Evolutionary conservation across 2,329 filamentous ascomycete genomes (phyloP).

Genomic region (Xylariaceae sp.): DNA sequence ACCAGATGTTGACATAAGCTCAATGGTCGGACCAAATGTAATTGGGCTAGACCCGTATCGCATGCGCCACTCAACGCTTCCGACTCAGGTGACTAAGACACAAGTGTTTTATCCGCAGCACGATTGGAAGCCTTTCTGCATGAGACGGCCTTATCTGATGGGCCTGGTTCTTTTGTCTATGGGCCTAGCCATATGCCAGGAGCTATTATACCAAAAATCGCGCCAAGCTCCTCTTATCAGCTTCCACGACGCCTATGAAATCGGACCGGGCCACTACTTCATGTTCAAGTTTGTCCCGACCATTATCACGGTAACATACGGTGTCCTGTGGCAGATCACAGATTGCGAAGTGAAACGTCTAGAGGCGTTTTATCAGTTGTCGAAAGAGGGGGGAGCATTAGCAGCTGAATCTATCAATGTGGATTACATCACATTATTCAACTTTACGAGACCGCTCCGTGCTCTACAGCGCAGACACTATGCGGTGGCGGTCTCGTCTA

Average conservation of each 20-base stretch:
- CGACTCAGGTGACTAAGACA: conserved; percentile 42
- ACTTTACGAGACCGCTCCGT: conserved; percentile 64
- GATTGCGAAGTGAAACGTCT: conserved; percentile 69
- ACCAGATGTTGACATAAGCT: conserved; percentile 54
- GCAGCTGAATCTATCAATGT: conserved; percentile 71
- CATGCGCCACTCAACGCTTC: conserved; percentile 43
- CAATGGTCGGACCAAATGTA: conserved; percentile 49
- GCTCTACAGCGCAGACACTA: conserved; percentile 67
- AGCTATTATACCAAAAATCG: conserved; percentile 58
- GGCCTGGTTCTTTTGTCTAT: conserved; percentile 58
- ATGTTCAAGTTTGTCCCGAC: conserved; percentile 66
- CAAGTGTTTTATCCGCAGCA: conserved; percentile 64
- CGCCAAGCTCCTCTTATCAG: conserved; percentile 46
- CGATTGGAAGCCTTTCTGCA: conserved; percentile 68
- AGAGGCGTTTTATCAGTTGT: conserved; percentile 69
- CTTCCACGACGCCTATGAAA: conserved; percentile 54
- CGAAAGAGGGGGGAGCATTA: conserved; percentile 60
- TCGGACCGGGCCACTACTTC: conserved; percentile 59
- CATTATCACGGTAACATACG: conserved; percentile 62
- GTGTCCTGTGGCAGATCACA: conserved; percentile 67
- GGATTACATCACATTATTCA: conserved; percentile 72
- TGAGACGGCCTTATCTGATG: conserved; percentile 63
- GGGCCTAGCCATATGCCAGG: conserved; percentile 53
- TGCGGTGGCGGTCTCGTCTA: conserved; percentile 67
- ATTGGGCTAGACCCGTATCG: conserved; percentile 30